phyloP scores from a whole-genome alignment of 768 basidiomycete genomes.

The Dentipellis sp. region DNA sequence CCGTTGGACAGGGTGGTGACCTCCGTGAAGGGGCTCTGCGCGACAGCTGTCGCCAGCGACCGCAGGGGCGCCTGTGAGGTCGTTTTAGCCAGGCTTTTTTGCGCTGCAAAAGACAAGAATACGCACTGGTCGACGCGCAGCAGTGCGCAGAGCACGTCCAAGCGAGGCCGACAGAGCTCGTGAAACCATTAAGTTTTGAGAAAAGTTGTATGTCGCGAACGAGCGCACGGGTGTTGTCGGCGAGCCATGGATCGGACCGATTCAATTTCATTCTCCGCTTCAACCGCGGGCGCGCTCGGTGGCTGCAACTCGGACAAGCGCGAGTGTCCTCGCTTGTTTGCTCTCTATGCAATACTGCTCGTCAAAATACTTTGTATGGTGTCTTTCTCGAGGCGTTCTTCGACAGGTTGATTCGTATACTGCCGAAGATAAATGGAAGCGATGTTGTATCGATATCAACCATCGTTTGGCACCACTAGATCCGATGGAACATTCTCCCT shows the following conservation, averaged over 20 bases:
- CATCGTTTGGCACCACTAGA: not conserved
- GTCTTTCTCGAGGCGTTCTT: too few species aligned
- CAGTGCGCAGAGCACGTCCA: slow-evolving; percentile 30
- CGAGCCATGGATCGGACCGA: not conserved
- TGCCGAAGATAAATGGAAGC: not conserved
- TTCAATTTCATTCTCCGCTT: not conserved
- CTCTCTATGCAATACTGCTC: too few species aligned
- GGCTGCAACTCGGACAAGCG: too few species aligned
- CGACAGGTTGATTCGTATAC: too few species aligned
- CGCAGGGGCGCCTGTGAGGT: slow-evolving; percentile 43
- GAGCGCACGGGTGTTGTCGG: not conserved
- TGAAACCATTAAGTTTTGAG: slow-evolving; percentile 32
- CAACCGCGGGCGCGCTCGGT: not conserved
- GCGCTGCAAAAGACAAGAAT: not conserved
- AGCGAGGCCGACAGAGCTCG: slow-evolving; percentile 34
- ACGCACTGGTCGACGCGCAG: slow-evolving; percentile 29
- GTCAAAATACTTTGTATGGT: too few species aligned
- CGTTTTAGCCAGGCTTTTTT: slow-evolving; percentile 8
- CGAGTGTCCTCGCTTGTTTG: too few species aligned
- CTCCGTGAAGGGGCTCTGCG: slow-evolving; percentile 71
- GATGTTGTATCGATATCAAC: not conserved
- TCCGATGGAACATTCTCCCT: too few species aligned
- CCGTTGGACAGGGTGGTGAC: slow-evolving; percentile 92
- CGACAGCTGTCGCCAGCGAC: slow-evolving; percentile 64
- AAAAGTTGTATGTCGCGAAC: not conserved